Evolutionary conservation across 768 basidiomycete species (phyloP).

Genomic region (Cyathus striatus): DNA sequence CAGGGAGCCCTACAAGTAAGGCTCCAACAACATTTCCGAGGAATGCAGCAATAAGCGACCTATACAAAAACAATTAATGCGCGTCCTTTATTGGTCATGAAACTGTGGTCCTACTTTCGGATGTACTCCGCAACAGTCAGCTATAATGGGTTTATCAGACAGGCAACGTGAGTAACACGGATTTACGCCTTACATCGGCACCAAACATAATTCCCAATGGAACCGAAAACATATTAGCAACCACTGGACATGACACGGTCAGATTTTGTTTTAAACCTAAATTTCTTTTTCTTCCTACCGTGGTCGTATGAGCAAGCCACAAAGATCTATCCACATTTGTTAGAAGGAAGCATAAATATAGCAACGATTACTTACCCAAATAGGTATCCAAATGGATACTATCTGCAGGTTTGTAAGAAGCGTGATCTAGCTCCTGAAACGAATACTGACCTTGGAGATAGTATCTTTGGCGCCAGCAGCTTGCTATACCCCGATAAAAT

Average conservation of each 20-base stretch:
- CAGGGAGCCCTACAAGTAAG: constrained; percentile 59
- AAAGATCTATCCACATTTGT: constrained; percentile 41
- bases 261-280: background rate
- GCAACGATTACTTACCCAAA: constrained; percentile 47
- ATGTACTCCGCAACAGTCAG: constrained; percentile 55
- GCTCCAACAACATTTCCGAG: constrained; percentile 68
- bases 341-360: background rate
- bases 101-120: constrained; percentile 43
- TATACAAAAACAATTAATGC: constrained; percentile 7
- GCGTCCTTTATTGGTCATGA: background rate
- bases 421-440: too few relatives aligned
- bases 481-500: constrained; percentile 47
- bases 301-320: constrained; percentile 71
- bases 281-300: constrained; percentile 30
- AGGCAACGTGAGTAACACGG: background rate
- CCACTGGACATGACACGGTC: constrained; percentile 31
- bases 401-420: constrained; percentile 27
- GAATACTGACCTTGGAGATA: constrained; percentile 49
- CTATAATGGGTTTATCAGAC: constrained; percentile 19
- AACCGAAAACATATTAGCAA: constrained; percentile 76
- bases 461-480: constrained; percentile 63
- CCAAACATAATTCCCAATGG: constrained; percentile 69
- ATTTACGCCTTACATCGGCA: constrained; percentile 42
- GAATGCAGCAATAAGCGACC: constrained; percentile 60
- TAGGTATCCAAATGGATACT: constrained; percentile 66